Conservation (phyloP, 352 stramenopile species). For the Phytopythium helicoides region DNA sequence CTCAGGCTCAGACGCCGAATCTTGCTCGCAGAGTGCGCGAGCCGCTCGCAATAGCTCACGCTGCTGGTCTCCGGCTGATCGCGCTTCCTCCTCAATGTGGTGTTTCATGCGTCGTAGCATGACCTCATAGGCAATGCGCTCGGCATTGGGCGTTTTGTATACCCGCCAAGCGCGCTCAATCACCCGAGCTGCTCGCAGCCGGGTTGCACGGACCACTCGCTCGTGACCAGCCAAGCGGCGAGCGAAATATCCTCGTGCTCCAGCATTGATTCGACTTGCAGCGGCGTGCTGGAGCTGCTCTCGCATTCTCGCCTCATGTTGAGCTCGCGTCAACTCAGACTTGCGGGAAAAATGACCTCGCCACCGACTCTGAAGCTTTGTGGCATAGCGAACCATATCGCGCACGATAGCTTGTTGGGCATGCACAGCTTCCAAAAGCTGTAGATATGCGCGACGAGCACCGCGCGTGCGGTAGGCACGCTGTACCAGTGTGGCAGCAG, state of each 20-base stretch:
- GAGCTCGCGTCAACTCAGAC: conserved; percentile 27
- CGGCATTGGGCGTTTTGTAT: conserved; percentile 36
- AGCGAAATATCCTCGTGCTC: conserved; percentile 60
- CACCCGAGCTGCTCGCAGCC: conserved; percentile 28
- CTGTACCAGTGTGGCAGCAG: conserved; percentile 55
- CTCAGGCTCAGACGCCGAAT: conserved; percentile 73
- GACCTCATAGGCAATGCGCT: conserved; percentile 41
- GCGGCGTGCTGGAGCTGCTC: conserved; percentile 33
- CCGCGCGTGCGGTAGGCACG: conserved; percentile 57
- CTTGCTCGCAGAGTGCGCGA: conserved; percentile 38
- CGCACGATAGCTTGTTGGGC: conserved; percentile 32
- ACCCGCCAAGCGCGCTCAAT: conserved; percentile 58
- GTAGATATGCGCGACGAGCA: conserved; percentile 47
- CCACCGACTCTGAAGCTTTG: conserved; percentile 70
- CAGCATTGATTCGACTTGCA: conserved; percentile 64
- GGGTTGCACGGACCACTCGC: conserved; percentile 33
- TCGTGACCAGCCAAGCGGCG: conserved; percentile 33
- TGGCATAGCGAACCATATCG: conserved; percentile 35
- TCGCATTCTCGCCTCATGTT: conserved; percentile 25
- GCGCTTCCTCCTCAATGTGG: conserved; percentile 47
- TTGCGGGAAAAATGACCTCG: conserved; percentile 38
- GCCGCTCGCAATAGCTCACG: conserved; percentile 48
- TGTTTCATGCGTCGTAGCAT: conserved; percentile 52
- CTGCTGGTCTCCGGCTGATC: conserved; percentile 38
- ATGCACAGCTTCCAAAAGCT: conserved; percentile 43